Conservation (phyloP, 2,329 filamentous ascomycete genomes). For the Xylariaceae sp. region DNA sequence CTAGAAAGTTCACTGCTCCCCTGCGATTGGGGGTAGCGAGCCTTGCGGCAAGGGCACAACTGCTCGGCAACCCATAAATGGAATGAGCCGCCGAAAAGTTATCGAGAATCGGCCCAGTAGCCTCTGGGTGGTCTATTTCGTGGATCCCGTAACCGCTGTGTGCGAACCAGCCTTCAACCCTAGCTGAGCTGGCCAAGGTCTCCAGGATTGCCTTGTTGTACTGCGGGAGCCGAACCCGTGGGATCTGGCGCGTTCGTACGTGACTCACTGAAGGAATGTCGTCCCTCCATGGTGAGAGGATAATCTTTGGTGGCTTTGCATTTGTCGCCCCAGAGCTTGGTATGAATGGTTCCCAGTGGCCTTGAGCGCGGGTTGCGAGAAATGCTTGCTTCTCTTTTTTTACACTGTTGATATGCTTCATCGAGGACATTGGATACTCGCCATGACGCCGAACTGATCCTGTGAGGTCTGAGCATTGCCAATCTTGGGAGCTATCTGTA, state of each 20-base stretch:
- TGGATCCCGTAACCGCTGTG: neutral
- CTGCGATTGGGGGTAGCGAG: neutral
- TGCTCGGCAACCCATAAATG: slow-evolving; percentile 7
- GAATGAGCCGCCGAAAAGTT: slow-evolving; percentile 4
- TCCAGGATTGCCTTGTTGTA: too few relatives aligned
- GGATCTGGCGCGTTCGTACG: slow-evolving; percentile 1
- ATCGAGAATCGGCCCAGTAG: neutral
- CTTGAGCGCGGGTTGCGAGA: slow-evolving; percentile 11
- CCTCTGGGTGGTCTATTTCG: neutral
- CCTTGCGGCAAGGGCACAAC: slow-evolving; percentile 9
- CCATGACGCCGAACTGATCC: slow-evolving; percentile 13
- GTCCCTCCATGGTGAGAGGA: neutral
- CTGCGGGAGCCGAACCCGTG: neutral
- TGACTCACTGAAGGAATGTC: neutral
- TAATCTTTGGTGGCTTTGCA: neutral
- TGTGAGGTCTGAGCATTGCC: slow-evolving; percentile 6
- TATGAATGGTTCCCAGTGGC: slow-evolving; percentile 19
- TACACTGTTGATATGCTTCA: slow-evolving; percentile 1
- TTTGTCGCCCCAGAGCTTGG: too few relatives aligned
- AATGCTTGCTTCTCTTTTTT: slow-evolving; percentile 7
- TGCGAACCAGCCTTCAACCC: too few relatives aligned
- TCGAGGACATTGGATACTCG: slow-evolving; percentile 8
- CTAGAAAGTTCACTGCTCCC: neutral
- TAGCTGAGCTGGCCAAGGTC: neutral
- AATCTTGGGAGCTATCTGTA: too few relatives aligned